Conservation (phyloP, 805 yeast species). For the Ogataea salicorniae region DNA sequence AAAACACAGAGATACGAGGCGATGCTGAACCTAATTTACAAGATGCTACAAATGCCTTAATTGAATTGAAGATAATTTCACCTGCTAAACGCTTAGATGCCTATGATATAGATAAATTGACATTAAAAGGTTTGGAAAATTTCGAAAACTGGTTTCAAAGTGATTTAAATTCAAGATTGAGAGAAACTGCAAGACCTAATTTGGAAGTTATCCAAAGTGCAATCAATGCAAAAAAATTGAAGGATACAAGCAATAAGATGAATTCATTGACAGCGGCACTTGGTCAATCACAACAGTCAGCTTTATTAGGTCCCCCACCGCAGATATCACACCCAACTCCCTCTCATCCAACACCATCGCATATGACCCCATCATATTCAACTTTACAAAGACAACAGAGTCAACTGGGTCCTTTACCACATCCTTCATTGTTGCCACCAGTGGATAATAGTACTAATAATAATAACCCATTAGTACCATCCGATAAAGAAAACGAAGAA, state of each 20-base stretch:
- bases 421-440: not conserved
- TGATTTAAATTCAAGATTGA: slow-evolving; percentile 38
- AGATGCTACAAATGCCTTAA: slow-evolving; percentile 70
- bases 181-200: slow-evolving; percentile 33
- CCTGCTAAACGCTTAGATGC: slow-evolving; percentile 54
- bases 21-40: slow-evolving; percentile 39
- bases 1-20: slow-evolving; percentile 43
- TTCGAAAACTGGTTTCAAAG: slow-evolving; percentile 56
- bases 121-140: slow-evolving; percentile 42
- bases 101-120: slow-evolving; percentile 42
- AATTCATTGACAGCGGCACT: slow-evolving; percentile 30
- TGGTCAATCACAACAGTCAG: slow-evolving; percentile 20
- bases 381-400: slow-evolving; percentile 9
- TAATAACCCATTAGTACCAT: not conserved
- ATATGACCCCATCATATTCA: slow-evolving; percentile 1
- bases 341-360: slow-evolving; percentile 11
- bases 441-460: not conserved
- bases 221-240: slow-evolving; percentile 15
- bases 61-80: slow-evolving; percentile 54
- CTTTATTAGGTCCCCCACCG: slow-evolving; percentile 8
- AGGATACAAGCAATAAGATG: slow-evolving; percentile 29
- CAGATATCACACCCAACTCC: not conserved
- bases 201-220: slow-evolving; percentile 21
- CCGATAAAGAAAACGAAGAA: not conserved
- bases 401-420: slow-evolving; percentile 5